Evolutionary conservation across 768 basidiomycete species (phyloP), one percentile per base, ranked within the genome.

Genomic region (Candolleomyces aberdarensis): DNA sequence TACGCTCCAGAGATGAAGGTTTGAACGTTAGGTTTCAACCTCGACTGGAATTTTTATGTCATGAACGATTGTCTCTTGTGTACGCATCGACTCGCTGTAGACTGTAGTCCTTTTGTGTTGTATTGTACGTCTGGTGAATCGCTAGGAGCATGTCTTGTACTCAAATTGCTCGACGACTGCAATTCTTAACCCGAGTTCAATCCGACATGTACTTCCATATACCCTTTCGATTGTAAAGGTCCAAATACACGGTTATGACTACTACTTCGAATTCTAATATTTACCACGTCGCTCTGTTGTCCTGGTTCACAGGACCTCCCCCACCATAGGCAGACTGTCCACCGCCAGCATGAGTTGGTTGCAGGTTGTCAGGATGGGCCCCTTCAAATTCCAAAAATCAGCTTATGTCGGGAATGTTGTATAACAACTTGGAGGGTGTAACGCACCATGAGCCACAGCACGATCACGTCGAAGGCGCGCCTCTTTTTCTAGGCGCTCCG

Each of bases 401-500:
- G 54, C 19, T 36, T 56, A 11, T 8, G 26, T 22, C 26, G 26
- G 51, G 48, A 10, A 26, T 11, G 14, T 36, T 36, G 15, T 15
- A 17, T 43, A 5, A n/a, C 36, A 11, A 36, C 2, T 36, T 36
- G 11, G 36, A 36, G 36, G 14, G 14, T 31, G 36, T 9, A 46
- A 66, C 71, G 57, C 50, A 79, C 83, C 83, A 64, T 83, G 81
- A 13, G 72, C 81, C 26, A 83, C 82, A 5, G 83, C 84, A 9
- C 82, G 76, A 61, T 84, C 81, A 20, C 83, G 77, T 39, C 78
- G 76, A 69, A 75, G 64, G 43, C 74, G 43, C 10, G 83, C 84
- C 64, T 84, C 83, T 5, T 71, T 70, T 67, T 85, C 84, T 6
- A 85, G 72, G 13, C 80, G 76, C 67, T 85, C 82, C 17, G 84